phyloP scores from a whole-genome alignment of 2,329 filamentous ascomycete species.

The Botrytis paeoniae region DNA sequence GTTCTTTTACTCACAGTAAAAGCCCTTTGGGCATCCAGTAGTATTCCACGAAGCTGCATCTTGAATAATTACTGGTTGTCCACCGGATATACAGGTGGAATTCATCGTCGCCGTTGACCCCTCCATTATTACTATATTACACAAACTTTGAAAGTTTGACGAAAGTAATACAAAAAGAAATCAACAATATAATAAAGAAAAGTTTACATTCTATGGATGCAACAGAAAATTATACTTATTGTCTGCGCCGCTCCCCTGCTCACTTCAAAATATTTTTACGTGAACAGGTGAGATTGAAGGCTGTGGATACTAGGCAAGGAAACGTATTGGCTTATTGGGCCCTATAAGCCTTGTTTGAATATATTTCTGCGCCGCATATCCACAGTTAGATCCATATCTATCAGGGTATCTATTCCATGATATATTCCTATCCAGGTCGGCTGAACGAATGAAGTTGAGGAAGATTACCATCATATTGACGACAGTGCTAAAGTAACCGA shows the following conservation, averaged over 20 bases:
- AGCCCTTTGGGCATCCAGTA: conserved; percentile 10
- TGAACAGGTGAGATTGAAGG: conserved; percentile 12
- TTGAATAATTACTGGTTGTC: conserved; percentile 13
- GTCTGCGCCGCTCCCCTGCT: not conserved
- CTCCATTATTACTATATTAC: not conserved
- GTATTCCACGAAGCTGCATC: conserved; percentile 11
- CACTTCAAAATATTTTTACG: conserved; percentile 3
- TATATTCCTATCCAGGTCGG: not conserved
- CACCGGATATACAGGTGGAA: conserved; percentile 16
- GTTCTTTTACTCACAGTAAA: conserved; percentile 14
- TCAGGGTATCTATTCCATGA: not conserved
- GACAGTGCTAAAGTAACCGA: not conserved
- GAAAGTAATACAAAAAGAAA: not conserved
- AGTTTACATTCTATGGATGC: not conserved
- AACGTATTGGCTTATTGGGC: not conserved
- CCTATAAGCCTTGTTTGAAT: conserved; percentile 10
- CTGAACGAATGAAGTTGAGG: not conserved
- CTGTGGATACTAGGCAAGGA: not conserved
- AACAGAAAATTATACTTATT: not conserved
- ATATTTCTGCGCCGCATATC: not conserved
- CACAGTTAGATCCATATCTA: conserved; percentile 10
- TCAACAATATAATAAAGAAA: not conserved
- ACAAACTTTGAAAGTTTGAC: not conserved
- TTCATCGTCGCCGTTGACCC: not conserved
- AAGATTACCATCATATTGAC: not conserved